Base-by-base conservation (phyloP, 345 rosid genomes). In the Physaria fendleri region DNA sequence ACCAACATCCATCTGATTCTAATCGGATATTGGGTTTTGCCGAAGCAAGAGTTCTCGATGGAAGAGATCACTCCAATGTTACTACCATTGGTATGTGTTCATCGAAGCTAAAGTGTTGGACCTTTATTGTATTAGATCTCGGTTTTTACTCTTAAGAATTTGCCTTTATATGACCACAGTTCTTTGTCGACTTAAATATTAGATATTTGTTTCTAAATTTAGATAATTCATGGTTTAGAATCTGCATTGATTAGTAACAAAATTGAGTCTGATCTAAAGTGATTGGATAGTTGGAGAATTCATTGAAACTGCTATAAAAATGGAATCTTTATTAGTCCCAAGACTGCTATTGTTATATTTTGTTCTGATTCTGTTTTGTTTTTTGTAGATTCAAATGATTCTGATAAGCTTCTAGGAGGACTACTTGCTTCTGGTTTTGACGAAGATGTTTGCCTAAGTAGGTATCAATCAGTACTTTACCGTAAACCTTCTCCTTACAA, bases 41-140 rank as follows among this genome's bases (percentile, higher is more conserved):
- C n/a, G n/a, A 74, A 8, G 77, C 84, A 34, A 72, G 85, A 73
- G 65, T 62, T 44, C 55, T 80, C 33, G 79, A 71, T 5, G 39
- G 21, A 1, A 34, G 63, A 41, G 59, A 25, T 14, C 46, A 4
- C 32, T 22, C 35, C 43, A 69, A 79, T 52, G 64, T 43, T 54
- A 64, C 74, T 16, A 43, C 30, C 3, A 16, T 12, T 38, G 59
- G 66, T 50, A 32, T 6, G 39, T 14, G 15, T 52, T 30, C 4
- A 34, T 52, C 34, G 3, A 50, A 59, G 30, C 5, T 28, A 34
- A 34, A 60, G 28, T 25, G 1, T 25, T 25, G n/a, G 28, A 25
- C 6, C 28, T 25, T 25, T 25, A 63, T 47, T 28, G n/a, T n/a
- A n/a, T n/a, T n/a, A n/a, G n/a, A n/a, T n/a, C n/a, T n/a, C n/a